Percentiles rank a stretch among this genome's conserved stretches.
Evolutionary conservation across 495 filamentous ascomycete species (phyloP).

Genomic region (Penicillium argentinense): DNA sequence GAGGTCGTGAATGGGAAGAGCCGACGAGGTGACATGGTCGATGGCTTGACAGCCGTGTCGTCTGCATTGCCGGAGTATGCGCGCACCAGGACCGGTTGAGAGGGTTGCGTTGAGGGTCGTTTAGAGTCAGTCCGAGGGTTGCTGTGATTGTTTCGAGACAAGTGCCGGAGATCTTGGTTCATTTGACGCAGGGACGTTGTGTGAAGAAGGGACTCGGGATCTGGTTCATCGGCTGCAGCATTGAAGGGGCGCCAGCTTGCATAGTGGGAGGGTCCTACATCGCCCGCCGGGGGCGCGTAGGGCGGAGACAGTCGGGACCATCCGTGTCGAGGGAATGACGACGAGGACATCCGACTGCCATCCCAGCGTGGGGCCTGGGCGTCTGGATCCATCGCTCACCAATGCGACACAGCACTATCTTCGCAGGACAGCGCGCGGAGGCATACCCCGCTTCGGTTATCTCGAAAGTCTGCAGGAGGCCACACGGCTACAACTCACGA

Average conservation of each 20-base stretch:
- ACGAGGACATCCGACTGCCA: slow-evolving; percentile 28
- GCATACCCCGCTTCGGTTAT: slow-evolving; percentile 21
- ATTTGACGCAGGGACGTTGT: slow-evolving; percentile 32
- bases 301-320: slow-evolving; percentile 32
- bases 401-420: slow-evolving; percentile 12
- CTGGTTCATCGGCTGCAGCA: slow-evolving; percentile 28
- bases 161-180: slow-evolving; percentile 24
- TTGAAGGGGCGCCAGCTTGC: slow-evolving; percentile 26
- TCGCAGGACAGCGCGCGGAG: slow-evolving; percentile 20
- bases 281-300: slow-evolving; percentile 22
- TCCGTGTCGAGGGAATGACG: slow-evolving; percentile 31
- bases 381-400: slow-evolving; percentile 35
- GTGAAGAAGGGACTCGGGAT: slow-evolving; percentile 28
- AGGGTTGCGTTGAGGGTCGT: slow-evolving; percentile 26
- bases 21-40: slow-evolving; percentile 37
- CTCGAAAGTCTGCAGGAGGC: slow-evolving; percentile 6
- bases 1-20: slow-evolving; percentile 29
- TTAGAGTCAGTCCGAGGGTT: slow-evolving; percentile 11
- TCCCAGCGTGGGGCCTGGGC: slow-evolving; percentile 28
- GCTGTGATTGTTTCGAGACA: slow-evolving; percentile 22
- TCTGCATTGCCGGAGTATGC: slow-evolving; percentile 41
- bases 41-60: slow-evolving; percentile 14
- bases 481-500: slow-evolving; percentile 18
- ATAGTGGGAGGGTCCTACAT: slow-evolving; percentile 22
- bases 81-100: slow-evolving; percentile 47